These are phyloP conservation scores for Chlorella variabilis DNA, from an alignment of 163 green algal species.

Conservation along the genomic window DNA sequence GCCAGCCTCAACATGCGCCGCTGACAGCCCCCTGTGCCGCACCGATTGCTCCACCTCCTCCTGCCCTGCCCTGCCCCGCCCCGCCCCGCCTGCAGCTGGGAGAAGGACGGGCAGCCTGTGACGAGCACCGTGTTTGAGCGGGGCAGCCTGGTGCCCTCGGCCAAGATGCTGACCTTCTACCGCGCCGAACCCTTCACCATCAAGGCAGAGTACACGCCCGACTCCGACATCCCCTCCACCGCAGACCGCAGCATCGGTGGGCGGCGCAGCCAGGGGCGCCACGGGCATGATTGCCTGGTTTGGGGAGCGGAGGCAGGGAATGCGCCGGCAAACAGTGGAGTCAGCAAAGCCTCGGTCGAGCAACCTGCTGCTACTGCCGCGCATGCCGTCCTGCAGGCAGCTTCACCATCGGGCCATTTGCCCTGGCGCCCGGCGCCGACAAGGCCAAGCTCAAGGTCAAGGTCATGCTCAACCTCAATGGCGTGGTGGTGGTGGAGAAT, in stretches of 20 bases:
- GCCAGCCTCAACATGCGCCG: too few relatives aligned
- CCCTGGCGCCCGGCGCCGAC: slow-evolving; percentile 54
- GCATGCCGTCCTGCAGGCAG: slow-evolving; percentile 16
- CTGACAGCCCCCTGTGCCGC: too few relatives aligned
- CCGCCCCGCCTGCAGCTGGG: slow-evolving; percentile 66
- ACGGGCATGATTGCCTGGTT: too few relatives aligned
- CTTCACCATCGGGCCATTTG: slow-evolving; percentile 63
- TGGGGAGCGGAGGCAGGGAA: too few relatives aligned
- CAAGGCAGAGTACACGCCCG: slow-evolving; percentile 62
- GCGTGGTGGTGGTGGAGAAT: slow-evolving; percentile 81
- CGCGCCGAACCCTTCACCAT: slow-evolving; percentile 71
- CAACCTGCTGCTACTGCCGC: too few relatives aligned
- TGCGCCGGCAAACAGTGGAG: too few relatives aligned
- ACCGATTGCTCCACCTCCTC: neutral
- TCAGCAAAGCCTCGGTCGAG: too few relatives aligned
- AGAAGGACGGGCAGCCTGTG: slow-evolving; percentile 74
- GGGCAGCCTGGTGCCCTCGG: slow-evolving; percentile 77
- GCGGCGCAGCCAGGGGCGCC: neutral
- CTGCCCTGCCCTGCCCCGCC: neutral
- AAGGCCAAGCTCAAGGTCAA: slow-evolving; percentile 96
- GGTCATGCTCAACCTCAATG: slow-evolving; percentile 93
- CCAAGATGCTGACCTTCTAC: slow-evolving; percentile 95
- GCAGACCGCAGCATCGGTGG: slow-evolving; percentile 51
- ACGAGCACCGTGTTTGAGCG: slow-evolving; percentile 79
- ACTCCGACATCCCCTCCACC: slow-evolving; percentile 59